Evolutionary conservation across 2,329 filamentous ascomycete genomes (phyloP), one percentile per base, ranked within the genome.

Genomic region (Hypoxylon sp.): DNA sequence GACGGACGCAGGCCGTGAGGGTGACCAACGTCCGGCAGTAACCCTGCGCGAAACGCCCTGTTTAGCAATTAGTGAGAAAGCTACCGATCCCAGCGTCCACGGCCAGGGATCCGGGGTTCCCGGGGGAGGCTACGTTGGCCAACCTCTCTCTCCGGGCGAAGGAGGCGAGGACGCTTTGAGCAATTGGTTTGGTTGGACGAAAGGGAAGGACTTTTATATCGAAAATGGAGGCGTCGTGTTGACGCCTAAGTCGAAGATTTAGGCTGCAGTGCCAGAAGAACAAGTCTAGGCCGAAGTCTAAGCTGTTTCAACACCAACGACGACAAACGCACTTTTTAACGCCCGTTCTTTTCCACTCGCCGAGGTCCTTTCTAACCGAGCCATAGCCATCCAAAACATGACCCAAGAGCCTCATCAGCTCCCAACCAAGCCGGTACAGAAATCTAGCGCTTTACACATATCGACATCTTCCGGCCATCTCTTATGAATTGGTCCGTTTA

Each of bases 151-250:
- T 3, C 87, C 92, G 0, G 93, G 94, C 0, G 81, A 89, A 23
- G 93, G 92, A 3, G 94, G 93, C 0, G 90, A 93, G 77, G 87
- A 89, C 56, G 85, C 86, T 3, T 77, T 98, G 68, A 81, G 80
- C 55, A 78, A 85, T 53, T 98, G 95, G 95, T 83, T 91, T 72
- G 92, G 93, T 0, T 97, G 93, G 93, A 85, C 82, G 65, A 86
- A 83, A 73, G 93, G 92, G 0, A 84, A 80, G 65, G 88, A 97
- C 32, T 97, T 90, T 77, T 85, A 88, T n/a, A 82, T 92, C 1
- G 79, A 84, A 28, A 81, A 87, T 28, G 91, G 91, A 0, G 89
- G 87, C 0, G 78, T 93, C 68, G 85, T 90, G 19, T 79, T 83
- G 67, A 85, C 80, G 59, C 75, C 78, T n/a, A 79, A 75, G 70